Percentiles rank a stretch among this genome's conserved stretches.
These are phyloP conservation scores for Cephaloascus albidus DNA, from an alignment of 805 yeast genomes.

Conservation along the genomic window DNA sequence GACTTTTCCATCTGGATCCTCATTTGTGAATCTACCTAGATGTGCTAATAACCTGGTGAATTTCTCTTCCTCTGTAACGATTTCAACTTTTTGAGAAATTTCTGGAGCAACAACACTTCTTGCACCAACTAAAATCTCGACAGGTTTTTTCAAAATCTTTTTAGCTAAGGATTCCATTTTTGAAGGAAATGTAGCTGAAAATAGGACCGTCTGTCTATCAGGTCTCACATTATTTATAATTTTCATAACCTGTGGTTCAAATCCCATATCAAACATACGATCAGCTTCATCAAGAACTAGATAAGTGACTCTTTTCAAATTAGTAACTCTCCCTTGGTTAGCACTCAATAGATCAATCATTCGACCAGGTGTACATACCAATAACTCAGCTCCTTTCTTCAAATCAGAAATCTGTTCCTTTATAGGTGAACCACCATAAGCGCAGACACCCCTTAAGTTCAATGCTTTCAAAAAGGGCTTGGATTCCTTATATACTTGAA, in stretches of 20 bases:
- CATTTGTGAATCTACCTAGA: slow-evolving; percentile 35
- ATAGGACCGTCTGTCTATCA: slow-evolving; percentile 80
- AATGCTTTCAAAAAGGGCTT: slow-evolving; percentile 43
- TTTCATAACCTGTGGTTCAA: slow-evolving; percentile 89
- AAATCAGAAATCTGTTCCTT: slow-evolving; percentile 74
- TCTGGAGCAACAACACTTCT: slow-evolving; percentile 75
- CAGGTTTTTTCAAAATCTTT: slow-evolving; percentile 51
- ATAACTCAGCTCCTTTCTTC: slow-evolving; percentile 67
- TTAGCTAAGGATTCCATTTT: slow-evolving; percentile 71
- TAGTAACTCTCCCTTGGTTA: slow-evolving; percentile 69
- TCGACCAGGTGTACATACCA: slow-evolving; percentile 94
- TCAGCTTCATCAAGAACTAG: slow-evolving; percentile 96
- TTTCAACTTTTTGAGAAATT: slow-evolving; percentile 61
- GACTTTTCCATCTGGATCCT: slow-evolving; percentile 34
- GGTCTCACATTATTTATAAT: slow-evolving; percentile 71
- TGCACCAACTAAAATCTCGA: slow-evolving; percentile 74
- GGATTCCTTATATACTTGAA: slow-evolving; percentile 70
- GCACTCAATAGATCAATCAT: slow-evolving; percentile 82
- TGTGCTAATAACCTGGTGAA: slow-evolving; percentile 44
- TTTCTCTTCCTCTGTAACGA: slow-evolving; percentile 49
- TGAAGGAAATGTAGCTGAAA: slow-evolving; percentile 89
- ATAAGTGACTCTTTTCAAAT: slow-evolving; percentile 61
- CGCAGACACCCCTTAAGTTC: slow-evolving; percentile 54
- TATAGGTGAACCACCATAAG: slow-evolving; percentile 86
- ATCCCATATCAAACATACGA: slow-evolving; percentile 93